These are phyloP conservation scores for Saprolegnia diclina DNA, from an alignment of 352 stramenopile genomes.

Conservation along the genomic window DNA sequence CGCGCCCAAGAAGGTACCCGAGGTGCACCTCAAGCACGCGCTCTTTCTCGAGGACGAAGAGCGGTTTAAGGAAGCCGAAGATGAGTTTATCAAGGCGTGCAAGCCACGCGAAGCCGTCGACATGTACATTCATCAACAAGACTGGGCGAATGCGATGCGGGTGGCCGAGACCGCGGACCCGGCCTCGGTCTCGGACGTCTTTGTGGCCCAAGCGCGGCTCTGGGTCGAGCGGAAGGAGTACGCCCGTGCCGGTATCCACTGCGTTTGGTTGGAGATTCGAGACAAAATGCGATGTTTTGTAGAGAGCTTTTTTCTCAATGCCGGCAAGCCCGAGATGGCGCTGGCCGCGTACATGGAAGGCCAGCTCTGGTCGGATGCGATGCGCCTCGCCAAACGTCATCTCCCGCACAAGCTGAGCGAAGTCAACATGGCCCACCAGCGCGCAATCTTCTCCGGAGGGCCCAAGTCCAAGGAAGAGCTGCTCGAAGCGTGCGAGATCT, in stretches of 20 bases:
- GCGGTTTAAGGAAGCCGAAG: conserved; percentile 88
- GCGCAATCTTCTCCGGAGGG: conserved; percentile 66
- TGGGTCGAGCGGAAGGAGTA: conserved; percentile 84
- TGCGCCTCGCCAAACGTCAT: conserved; percentile 86
- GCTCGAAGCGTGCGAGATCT: conserved; percentile 81
- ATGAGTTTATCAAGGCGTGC: conserved; percentile 88
- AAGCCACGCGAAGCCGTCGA: conserved; percentile 93
- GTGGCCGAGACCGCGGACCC: conserved; percentile 89
- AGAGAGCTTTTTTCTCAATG: conserved; percentile 89
- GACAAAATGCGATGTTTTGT: too few species aligned
- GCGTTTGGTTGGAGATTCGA: too few species aligned
- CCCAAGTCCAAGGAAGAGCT: conserved; percentile 76
- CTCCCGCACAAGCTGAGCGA: conserved; percentile 90
- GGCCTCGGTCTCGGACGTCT: conserved; percentile 83
- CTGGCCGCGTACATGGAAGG: conserved; percentile 83
- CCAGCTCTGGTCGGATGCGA: conserved; percentile 82
- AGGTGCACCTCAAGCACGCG: conserved; percentile 91
- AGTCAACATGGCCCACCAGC: conserved; percentile 83
- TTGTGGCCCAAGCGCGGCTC: conserved; percentile 85
- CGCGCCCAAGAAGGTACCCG: conserved; percentile 81
- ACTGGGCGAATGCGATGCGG: conserved; percentile 88
- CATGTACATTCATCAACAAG: conserved; percentile 94
- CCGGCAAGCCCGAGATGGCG: conserved; percentile 86
- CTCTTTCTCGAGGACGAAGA: conserved; percentile 92
- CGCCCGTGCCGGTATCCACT: conserved; percentile 31